A percentile compares a stretch with the other conserved stretches of the same genome.
Evolutionary conservation across 2,329 filamentous ascomycete genomes (phyloP).

Genomic region (Trichoderma citrinoviride): DNA sequence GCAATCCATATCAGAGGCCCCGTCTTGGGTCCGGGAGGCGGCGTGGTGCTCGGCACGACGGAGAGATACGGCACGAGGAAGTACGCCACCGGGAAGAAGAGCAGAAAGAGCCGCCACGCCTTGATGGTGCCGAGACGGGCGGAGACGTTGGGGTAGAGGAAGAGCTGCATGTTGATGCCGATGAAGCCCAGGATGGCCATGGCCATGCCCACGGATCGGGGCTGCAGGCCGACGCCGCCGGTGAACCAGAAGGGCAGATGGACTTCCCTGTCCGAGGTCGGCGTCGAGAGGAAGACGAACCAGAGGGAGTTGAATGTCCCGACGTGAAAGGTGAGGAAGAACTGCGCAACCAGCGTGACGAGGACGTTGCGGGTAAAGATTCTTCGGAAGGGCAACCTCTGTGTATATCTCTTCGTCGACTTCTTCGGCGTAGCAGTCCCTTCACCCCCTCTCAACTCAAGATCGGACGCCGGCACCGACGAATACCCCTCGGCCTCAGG

Average conservation of each 20-base stretch:
- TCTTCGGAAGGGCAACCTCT: slow-evolving; percentile 49
- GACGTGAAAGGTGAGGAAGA: slow-evolving; percentile 69
- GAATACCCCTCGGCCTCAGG: slow-evolving; percentile 26
- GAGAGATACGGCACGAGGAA: slow-evolving; percentile 67
- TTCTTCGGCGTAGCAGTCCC: slow-evolving; percentile 13
- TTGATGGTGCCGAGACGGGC: slow-evolving; percentile 63
- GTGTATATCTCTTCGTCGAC: slow-evolving; percentile 40
- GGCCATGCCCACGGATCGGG: slow-evolving; percentile 69
- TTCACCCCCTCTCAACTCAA: slow-evolving; percentile 25
- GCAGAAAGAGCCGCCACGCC: slow-evolving; percentile 66
- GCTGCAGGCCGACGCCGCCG: slow-evolving; percentile 72
- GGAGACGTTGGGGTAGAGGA: slow-evolving; percentile 68
- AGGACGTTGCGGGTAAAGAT: slow-evolving; percentile 56
- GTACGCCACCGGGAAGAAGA: slow-evolving; percentile 70
- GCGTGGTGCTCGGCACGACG: slow-evolving; percentile 57
- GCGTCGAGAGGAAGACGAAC: slow-evolving; percentile 74
- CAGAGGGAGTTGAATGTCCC: slow-evolving; percentile 74
- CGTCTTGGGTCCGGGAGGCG: slow-evolving; percentile 50
- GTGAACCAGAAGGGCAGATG: slow-evolving; percentile 61
- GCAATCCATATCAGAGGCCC: slow-evolving; percentile 62
- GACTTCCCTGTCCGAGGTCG: slow-evolving; percentile 42
- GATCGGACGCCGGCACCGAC: slow-evolving; percentile 27
- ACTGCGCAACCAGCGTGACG: slow-evolving; percentile 60
- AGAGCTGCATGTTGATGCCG: slow-evolving; percentile 60
- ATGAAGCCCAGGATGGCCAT: slow-evolving; percentile 74